A percentile compares a stretch with the other conserved stretches of the same genome.
These are phyloP conservation scores for Myxozyma melibiosi DNA, from an alignment of 805 yeast species.

Conservation along the genomic window DNA sequence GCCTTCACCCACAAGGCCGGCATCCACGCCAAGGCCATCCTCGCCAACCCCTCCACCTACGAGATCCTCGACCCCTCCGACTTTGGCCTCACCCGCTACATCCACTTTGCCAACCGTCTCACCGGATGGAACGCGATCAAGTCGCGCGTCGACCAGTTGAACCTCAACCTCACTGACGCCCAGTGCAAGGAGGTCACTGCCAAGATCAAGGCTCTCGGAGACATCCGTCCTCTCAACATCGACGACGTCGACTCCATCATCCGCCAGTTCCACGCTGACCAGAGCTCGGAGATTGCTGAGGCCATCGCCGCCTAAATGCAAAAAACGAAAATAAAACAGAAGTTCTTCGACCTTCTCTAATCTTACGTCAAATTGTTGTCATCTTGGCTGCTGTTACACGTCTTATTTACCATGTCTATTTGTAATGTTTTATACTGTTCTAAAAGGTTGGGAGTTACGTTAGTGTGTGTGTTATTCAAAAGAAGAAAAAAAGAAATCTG, in stretches of 20 bases:
- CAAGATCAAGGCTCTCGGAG: conserved; percentile 92
- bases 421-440: conserved; percentile 3
- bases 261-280: conserved; percentile 82
- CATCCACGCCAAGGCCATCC: conserved; percentile 97
- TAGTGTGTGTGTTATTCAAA: neutral
- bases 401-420: no score
- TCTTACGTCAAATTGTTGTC: no score
- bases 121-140: conserved; percentile 99
- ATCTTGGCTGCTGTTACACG: no score
- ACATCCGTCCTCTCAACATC: conserved; percentile 87
- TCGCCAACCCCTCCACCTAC: conserved; percentile 98
- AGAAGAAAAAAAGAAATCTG: neutral
- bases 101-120: conserved; percentile 95
- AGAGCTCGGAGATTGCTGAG: conserved; percentile 14
- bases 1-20: conserved; percentile 99
- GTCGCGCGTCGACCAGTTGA: conserved; percentile 95
- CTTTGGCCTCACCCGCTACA: conserved; percentile 93
- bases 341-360: no score
- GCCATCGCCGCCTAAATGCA: conserved; percentile 25
- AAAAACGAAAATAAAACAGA: neutral
- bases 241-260: conserved; percentile 98
- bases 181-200: conserved; percentile 94
- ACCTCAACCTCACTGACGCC: conserved; percentile 83
- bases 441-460: conserved; percentile 22
- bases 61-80: conserved; percentile 94